Base-by-base conservation (phyloP, 208 protist species). In the Strigomonas culicis region DNA sequence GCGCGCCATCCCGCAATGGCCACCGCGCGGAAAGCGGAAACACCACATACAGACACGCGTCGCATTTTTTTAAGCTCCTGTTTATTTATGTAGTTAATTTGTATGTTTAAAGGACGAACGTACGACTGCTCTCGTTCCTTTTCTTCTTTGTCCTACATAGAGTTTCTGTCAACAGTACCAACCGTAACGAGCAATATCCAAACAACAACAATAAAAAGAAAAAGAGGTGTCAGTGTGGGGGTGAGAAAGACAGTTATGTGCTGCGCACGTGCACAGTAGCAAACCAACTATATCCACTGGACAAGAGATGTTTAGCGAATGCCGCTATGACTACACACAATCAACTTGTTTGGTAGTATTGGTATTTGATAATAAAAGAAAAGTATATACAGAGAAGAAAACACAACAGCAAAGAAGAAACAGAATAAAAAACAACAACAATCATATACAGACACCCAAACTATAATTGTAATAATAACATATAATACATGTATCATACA, bases 201-300 rank as follows among this genome's bases (percentile, higher is more conserved):
- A 68, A 50, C 25, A 70, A 0, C 39, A 57, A 66, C 7, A 57
- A 36, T 63, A 66, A 52, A 65, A 24, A 68, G 25, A 56, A 27
- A 44, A 57, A 13, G 27, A 25, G 46, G 47, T 17, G 24, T n/a
- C n/a, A n/a, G n/a, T 6, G 36, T 6, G 36, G 36, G 36, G 36
- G 36, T 6, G 36, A 41, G 36, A 41, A 41, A 41, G 13, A 41
- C 6, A 41, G 13, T 17, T 6, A 6, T 17, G 36, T 17, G 13
- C 8, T 17, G 36, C 8, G 6, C 36, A 17, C 36, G 36, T 13
- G 36, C 8, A 13, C 13, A 41, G 36, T 41, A 13, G 13, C 36
- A 13, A 41, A 41, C n/a, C n/a, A n/a, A n/a, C n/a, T n/a, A n/a
- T n/a, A n/a, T n/a, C n/a, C n/a, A n/a, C n/a, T n/a, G n/a, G n/a